phyloP scores from a whole-genome alignment of 495 filamentous ascomycete genomes.

The Daldinia bambusicola region DNA sequence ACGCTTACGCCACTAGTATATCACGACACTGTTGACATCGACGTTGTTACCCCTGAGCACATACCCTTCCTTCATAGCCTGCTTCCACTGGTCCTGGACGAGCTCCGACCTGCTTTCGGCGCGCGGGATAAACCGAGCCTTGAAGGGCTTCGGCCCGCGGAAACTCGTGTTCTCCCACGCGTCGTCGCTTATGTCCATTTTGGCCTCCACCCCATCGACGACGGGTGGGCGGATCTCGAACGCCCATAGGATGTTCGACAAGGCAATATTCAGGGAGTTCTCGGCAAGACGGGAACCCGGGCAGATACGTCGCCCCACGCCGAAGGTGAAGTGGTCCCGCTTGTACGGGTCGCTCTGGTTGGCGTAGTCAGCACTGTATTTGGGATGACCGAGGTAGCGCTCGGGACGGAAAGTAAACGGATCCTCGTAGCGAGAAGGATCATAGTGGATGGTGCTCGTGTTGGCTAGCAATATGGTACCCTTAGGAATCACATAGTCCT shows the following conservation, averaged over 20 bases:
- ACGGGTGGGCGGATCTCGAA: constrained; percentile 49
- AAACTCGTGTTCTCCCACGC: constrained; percentile 15
- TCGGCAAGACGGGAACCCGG: constrained; percentile 63
- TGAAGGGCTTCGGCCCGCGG: constrained; percentile 16
- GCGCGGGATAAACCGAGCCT: constrained; percentile 32
- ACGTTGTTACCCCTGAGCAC: constrained; percentile 19
- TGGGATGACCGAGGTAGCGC: constrained; percentile 51
- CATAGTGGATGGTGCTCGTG: constrained; percentile 39
- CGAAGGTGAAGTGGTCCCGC: constrained; percentile 60
- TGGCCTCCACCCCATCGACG: constrained; percentile 17
- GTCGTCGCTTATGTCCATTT: constrained; percentile 42
- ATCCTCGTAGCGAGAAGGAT: constrained; percentile 35
- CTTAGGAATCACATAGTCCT: constrained; percentile 64
- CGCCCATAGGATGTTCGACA: constrained; percentile 61
- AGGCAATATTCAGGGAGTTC: constrained; percentile 56
- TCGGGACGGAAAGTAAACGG: constrained; percentile 47
- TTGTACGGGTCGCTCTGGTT: constrained; percentile 56
- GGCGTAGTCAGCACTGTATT: constrained; percentile 55
- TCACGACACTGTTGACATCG: constrained; percentile 16
- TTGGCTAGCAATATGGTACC: constrained; percentile 54
- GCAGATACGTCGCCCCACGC: constrained; percentile 62
- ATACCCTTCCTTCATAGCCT: constrained; percentile 40
- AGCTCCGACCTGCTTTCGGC: constrained; percentile 21
- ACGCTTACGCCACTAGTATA: neutral
- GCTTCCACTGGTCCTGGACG: constrained; percentile 43